Percentiles rank a stretch among this genome's conserved stretches.
These are phyloP conservation scores for Pulicaria dysenterica DNA, from an alignment of 129 eudicot genomes.

Conservation along the genomic window DNA sequence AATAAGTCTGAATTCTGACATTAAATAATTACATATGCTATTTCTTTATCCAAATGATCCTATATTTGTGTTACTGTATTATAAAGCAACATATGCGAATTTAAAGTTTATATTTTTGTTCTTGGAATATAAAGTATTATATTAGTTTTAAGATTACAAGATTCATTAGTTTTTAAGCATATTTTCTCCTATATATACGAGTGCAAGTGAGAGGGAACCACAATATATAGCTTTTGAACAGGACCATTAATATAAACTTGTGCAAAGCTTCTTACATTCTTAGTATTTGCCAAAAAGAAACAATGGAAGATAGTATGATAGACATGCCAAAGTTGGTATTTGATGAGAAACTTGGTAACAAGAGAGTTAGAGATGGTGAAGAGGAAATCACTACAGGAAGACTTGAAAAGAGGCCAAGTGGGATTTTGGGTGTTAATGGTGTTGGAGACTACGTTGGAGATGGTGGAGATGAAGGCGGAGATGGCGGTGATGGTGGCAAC, in stretches of 20 bases:
- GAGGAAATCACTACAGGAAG: slow-evolving; percentile 23
- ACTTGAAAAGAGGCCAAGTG: slow-evolving; percentile 44
- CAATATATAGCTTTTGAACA: slow-evolving; percentile 9
- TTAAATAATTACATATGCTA: not conserved
- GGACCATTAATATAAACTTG: slow-evolving; percentile 1
- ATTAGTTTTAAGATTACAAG: not conserved
- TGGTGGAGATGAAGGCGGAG: not conserved
- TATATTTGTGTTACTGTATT: too few species aligned
- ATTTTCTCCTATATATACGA: not conserved
- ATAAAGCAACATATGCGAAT: not conserved
- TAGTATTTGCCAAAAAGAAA: not conserved
- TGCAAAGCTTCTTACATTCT: slow-evolving; percentile 9
- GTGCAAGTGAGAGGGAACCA: not conserved
- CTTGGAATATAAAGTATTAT: not conserved
- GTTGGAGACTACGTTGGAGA: not conserved
- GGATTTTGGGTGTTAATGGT: slow-evolving; percentile 15
- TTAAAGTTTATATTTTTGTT: not conserved
- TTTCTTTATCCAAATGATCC: not conserved
- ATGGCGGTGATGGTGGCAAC: not conserved
- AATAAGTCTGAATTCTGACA: not conserved
- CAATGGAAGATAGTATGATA: slow-evolving; percentile 42
- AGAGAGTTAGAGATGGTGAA: slow-evolving; percentile 41
- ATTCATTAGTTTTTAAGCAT: not conserved
- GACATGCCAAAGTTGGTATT: slow-evolving; percentile 30
- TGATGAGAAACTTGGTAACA: slow-evolving; percentile 34